Evolutionary conservation across 305 asterid genomes (phyloP), one percentile per base, ranked within the genome.

Genomic region (Coffea humblotiana): DNA sequence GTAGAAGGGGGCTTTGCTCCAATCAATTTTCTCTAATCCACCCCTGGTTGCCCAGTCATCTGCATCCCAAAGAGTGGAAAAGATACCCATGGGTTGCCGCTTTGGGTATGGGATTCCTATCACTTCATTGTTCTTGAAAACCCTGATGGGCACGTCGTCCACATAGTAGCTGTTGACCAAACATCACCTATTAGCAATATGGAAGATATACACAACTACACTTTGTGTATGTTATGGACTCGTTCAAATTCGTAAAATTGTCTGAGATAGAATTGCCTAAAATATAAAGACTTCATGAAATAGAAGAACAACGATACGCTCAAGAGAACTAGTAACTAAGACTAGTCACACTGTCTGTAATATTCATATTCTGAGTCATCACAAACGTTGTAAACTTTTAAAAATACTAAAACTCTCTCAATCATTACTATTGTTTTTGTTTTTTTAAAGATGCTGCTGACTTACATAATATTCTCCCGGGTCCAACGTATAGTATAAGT

Each of bases 21-120:
- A 92, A 52, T 92, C 88, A 43, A 89, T 92, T 74, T 92, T 92
- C 88, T 91, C 97, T 18, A 91, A 75, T 0, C 97, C 97, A 21
- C 96, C 97, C 67, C 97, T 85, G 0, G 97, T 92, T 0, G 97
- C 96, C 97, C 97, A 92, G 75, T 92, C 96, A 8, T 92, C 96
- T 2, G 97, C 97, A 80, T 92, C 94, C 97, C 96, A 92, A 21
- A 92, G 86, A 7, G 94, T 92, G 29, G 96, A 92, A 73, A 82
- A 90, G 0, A 91, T 71, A 67, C 91, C 91, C 97, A 92, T 92
- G 2, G 97, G 91, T 56, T 92, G 96, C 67, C 16, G 25, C 67
- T 87, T 91, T 0, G 96, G 97, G 89, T 54, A 92, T 14, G 93
- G 90, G 13, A 92, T 70, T n/a, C 96, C 96, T 79, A 60, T 84